Conservation (phyloP, 176 grass and related monocot species). For the Ampelocalamus luodianensis region DNA sequence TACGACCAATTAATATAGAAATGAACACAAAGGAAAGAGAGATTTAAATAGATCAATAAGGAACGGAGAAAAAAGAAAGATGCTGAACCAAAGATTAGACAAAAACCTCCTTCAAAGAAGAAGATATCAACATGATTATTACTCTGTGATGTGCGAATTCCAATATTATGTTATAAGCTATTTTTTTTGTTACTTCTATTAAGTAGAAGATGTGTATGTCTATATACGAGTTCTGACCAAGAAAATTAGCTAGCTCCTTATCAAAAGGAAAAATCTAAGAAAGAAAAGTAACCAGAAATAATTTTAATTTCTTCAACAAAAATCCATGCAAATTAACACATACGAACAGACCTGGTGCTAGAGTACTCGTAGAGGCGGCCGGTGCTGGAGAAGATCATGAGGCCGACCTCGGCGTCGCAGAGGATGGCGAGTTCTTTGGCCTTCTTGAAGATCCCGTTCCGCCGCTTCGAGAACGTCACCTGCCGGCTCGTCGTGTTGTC, state of each 20-base stretch:
- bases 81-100: background rate
- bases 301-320: background rate
- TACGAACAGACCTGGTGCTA: conserved; percentile 64
- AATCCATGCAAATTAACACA: background rate
- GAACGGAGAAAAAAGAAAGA: background rate
- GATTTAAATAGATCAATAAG: conserved; percentile 13
- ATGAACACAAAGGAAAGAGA: conserved; percentile 1
- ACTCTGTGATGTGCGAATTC: background rate
- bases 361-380: conserved; percentile 86
- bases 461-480: conserved; percentile 87
- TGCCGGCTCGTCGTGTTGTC: conserved; percentile 91
- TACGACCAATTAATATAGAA: conserved; percentile 33
- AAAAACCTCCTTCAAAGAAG: background rate
- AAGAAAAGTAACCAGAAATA: background rate
- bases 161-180: background rate
- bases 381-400: conserved; percentile 91
- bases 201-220: background rate
- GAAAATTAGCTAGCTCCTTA: background rate
- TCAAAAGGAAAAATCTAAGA: conserved; percentile 15
- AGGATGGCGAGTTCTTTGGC: conserved; percentile 93
- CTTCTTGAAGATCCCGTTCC: conserved; percentile 93
- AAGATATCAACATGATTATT: background rate
- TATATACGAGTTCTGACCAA: background rate
- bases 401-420: conserved; percentile 89
- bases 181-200: background rate